These are phyloP conservation scores for Camellia sinensis DNA, from an alignment of 148 eudicot species.

Conservation along the genomic window DNA sequence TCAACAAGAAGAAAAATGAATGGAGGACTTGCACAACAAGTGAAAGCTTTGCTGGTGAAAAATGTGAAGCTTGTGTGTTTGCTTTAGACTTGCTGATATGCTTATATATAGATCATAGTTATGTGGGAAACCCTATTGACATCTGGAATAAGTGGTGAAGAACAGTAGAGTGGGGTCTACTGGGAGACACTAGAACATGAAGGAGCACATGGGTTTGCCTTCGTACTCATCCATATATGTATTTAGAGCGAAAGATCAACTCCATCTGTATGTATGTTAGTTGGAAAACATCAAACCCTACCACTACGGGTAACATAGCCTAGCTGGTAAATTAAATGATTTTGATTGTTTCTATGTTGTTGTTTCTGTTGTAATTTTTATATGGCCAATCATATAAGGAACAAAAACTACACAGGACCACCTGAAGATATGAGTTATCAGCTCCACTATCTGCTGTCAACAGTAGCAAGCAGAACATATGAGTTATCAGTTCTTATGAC, in stretches of 20 bases:
- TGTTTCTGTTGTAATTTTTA: too few relatives aligned
- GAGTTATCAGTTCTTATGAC: too few relatives aligned
- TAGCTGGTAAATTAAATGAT: too few relatives aligned
- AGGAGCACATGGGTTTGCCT: background rate
- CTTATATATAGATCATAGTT: background rate
- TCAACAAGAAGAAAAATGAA: background rate
- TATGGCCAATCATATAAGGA: too few relatives aligned
- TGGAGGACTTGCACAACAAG: background rate
- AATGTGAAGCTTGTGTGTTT: background rate
- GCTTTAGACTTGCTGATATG: background rate
- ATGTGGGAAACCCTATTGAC: background rate
- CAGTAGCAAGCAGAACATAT: background rate
- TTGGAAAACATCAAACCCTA: conserved; percentile 10
- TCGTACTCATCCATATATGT: background rate
- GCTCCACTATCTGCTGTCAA: background rate
- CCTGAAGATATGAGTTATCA: too few relatives aligned
- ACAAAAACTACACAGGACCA: too few relatives aligned
- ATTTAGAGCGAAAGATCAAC: background rate
- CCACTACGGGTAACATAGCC: background rate
- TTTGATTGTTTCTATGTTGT: too few relatives aligned
- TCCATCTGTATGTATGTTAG: background rate
- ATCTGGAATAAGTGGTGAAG: background rate
- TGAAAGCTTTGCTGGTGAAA: background rate
- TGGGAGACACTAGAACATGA: background rate
- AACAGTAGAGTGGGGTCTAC: background rate